phyloP scores from a whole-genome alignment of 495 filamentous ascomycete species.

The Recurvomyces mirabilis region DNA sequence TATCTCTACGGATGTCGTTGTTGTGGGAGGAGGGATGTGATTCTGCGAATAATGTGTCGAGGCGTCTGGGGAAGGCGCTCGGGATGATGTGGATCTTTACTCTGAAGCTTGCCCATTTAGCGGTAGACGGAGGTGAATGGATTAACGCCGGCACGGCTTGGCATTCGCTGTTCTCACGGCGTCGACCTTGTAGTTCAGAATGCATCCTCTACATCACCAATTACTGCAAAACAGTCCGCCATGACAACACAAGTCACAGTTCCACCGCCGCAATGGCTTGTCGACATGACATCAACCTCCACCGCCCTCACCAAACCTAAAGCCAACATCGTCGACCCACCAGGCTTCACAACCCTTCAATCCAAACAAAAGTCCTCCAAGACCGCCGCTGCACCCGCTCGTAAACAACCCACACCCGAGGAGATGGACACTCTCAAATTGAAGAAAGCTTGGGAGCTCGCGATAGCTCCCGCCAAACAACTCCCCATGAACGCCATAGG shows the following conservation, averaged over 20 bases:
- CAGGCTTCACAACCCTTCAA: slow-evolving; percentile 58
- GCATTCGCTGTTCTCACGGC: background rate
- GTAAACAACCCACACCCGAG: slow-evolving; percentile 52
- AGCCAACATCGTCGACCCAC: slow-evolving; percentile 65
- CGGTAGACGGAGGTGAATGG: no score
- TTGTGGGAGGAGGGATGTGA: no score
- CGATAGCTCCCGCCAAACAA: slow-evolving; percentile 84
- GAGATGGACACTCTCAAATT: slow-evolving; percentile 92
- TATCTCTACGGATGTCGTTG: no score
- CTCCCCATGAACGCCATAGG: slow-evolving; percentile 94
- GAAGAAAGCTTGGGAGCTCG: slow-evolving; percentile 98
- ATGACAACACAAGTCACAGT: slow-evolving; percentile 22
- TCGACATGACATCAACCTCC: slow-evolving; percentile 59
- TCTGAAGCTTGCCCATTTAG: no score
- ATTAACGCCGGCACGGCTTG: background rate
- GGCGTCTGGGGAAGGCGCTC: no score
- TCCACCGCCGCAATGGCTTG: slow-evolving; percentile 63
- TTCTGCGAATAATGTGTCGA: no score
- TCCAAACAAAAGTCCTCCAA: slow-evolving; percentile 29
- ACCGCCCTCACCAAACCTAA: slow-evolving; percentile 40
- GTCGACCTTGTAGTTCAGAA: background rate
- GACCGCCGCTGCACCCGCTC: slow-evolving; percentile 11
- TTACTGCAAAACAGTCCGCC: background rate
- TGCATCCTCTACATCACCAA: background rate
- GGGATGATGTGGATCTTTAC: no score